Conservation (phyloP, 2,329 filamentous ascomycete species). For the Teratosphaeria pseudoeucalypti region DNA sequence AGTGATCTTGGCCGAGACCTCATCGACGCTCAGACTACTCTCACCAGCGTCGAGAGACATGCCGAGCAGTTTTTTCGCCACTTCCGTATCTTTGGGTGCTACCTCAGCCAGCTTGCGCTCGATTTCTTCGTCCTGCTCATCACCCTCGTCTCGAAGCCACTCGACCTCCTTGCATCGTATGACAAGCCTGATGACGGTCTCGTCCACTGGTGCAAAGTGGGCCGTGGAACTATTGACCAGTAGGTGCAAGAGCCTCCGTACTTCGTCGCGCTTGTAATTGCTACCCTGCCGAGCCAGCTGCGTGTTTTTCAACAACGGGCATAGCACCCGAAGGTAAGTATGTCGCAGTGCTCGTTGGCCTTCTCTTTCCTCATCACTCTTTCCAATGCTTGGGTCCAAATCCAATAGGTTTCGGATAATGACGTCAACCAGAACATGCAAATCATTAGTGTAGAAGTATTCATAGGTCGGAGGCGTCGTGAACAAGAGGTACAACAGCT, state of each 20-base stretch:
- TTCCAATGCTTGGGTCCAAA: slow-evolving; percentile 64
- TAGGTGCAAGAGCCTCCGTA: slow-evolving; percentile 64
- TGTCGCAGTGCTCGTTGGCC: slow-evolving; percentile 55
- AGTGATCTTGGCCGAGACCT: slow-evolving; percentile 58
- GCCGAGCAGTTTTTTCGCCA: slow-evolving; percentile 50
- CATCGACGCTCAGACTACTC: slow-evolving; percentile 56
- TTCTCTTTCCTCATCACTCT: slow-evolving; percentile 18
- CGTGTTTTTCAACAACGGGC: slow-evolving; percentile 82
- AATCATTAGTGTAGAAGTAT: slow-evolving; percentile 97
- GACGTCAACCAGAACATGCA: slow-evolving; percentile 87
- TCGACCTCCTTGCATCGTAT: slow-evolving; percentile 49
- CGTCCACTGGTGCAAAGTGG: slow-evolving; percentile 72
- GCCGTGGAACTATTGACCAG: slow-evolving; percentile 40
- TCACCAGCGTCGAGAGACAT: slow-evolving; percentile 62
- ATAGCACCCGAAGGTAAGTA: slow-evolving; percentile 87
- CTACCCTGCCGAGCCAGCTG: slow-evolving; percentile 70
- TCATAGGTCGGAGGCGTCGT: slow-evolving; percentile 86
- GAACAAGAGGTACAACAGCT: slow-evolving; percentile 89
- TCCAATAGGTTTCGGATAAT: slow-evolving; percentile 96
- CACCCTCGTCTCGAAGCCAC: slow-evolving; percentile 26
- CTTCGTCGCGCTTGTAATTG: slow-evolving; percentile 84
- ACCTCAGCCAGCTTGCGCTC: slow-evolving; percentile 18
- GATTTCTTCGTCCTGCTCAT: slow-evolving; percentile 19
- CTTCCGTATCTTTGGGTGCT: slow-evolving; percentile 18
- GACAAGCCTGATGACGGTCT: slow-evolving; percentile 68